Evolutionary conservation across 192 early-diverging fungal genomes (phyloP), one percentile per base, ranked within the genome.

Genomic region (Entophlyctis helioformis): DNA sequence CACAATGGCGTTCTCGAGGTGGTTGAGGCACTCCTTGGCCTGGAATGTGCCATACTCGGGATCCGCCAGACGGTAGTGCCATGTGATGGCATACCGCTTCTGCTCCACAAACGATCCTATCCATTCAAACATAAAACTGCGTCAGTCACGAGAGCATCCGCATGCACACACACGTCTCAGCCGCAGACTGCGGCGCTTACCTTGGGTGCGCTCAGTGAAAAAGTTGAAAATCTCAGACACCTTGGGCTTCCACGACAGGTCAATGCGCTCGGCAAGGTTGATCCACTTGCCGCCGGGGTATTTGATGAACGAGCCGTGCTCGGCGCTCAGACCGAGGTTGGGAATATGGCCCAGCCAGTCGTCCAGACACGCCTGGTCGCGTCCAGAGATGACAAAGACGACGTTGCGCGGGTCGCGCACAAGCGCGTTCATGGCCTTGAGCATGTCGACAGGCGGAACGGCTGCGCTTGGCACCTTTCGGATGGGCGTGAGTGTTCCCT

Each of bases 51-150:
- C 96, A 70, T 90, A 98, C 36, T 84, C 82, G 2, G 92, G 96
- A 53, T 98, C 96, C 2, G 91, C 84, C 50, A 88, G 71, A 24
- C 90, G 79, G 71, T 87, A 98, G 50, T 98, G 91, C 95, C 95
- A 98, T 28, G 93, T 94, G 16, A 98, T 71, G 4, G 92, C 84
- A 21, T 81, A 83, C 26, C 83, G 64, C 66, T 98, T 98, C 63
- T 86, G 80, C 42, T 98, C 95, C 37, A 95, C 83, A 51, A 87
- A 86, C 1, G 89, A 85, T 24, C 91, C 92, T 40, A 25, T 11
- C 13, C 0, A 13, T 18, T n/a, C 1, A 4, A 16, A 5, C n/a
- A 6, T 8, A 53, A 22, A 28, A n/a, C n/a, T n/a, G n/a, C n/a
- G n/a, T n/a, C n/a, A n/a, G n/a, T n/a, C n/a, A n/a, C n/a, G n/a